Evolutionary conservation across 176 grass and related monocot species (phyloP), one percentile per base, ranked within the genome.

Genomic region (Elymus sibiricus): DNA sequence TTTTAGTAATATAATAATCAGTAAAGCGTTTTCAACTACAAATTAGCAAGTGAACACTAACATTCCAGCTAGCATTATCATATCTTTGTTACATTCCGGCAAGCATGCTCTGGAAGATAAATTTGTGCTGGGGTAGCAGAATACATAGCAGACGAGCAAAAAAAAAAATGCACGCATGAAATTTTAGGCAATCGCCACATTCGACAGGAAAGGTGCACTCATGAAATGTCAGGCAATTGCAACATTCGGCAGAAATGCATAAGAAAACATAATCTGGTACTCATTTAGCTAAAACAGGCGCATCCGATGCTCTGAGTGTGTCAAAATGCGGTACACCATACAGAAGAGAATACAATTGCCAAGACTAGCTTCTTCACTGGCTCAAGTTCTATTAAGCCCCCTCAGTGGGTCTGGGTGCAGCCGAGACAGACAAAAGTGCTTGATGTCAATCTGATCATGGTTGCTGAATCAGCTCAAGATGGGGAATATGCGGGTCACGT

Each of bases 401-500:
- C 43, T 49, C 71, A 15, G 60, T 12, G 29, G 16, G 70, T 79
- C 77, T 28, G 31, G 49, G 70, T 37, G 49, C 22, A 70, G 71
- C 34, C 9, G 59, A n/a, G 34, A 73, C 22, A 40, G 34, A 70
- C 68, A 11, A 11, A 61, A 29, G 47, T 60, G n/a, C 68, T 74
- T 25, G 10, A 42, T 71, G 53, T 62, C 81, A 62, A 83, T 74
- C 21, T 42, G 9, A 59, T 83, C 29, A 83, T 73, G 74, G 46
- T 77, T 58, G 44, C 24, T 84, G 58, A 86, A 89, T 98, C 86
- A 99, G 81, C 92, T 99, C 60, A 96, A 85, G 55, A 87, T 81
- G 22, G 92, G 94, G 68, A 95, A 99, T 81, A 99, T 93, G 75
- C 94, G 92, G 22, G 97, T 99, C 19, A 99, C 64, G 32, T 96